Evolutionary conservation across 1,284 basidiomycete genomes (phyloP), one percentile per base, ranked within the genome.

Genomic region (Microbotryomycetes sp.): DNA sequence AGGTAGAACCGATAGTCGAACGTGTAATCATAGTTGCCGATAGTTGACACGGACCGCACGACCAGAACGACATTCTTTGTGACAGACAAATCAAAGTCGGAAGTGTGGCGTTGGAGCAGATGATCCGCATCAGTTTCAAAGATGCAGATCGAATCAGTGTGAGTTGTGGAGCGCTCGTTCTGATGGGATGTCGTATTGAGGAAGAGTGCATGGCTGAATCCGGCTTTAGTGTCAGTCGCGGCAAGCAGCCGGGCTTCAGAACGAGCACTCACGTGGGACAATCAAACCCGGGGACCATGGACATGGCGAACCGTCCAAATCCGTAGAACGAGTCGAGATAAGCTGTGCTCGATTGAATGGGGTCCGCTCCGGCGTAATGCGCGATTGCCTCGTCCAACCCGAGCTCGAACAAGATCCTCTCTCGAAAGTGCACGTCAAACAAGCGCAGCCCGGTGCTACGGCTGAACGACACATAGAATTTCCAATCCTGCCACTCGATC

Each of bases 351-450:
- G 56, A 60, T 51, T 75, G 73, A 0, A 73, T 66, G 0, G 74
- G 61, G 41, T 66, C 65, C 47, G 59, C 61, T 4, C 61, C 64
- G 7, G 59, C 63, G 26, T 70, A 70, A 50, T 65, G 60, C 2
- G 74, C 73, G 3, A 75, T 54, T 0, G 75, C 74, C 50, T 75
- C 74, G 46, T 73, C 65, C 18, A 75, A 60, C 0, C 73, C 71
- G 21, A 81, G 80, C 75, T 87, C 82, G 66, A 86, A 86, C 47
- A 86, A 78, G 55, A 87, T 80, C 15, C 83, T 74, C 67, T 85
- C 82, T 45, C 78, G 75, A 76, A 86, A 85, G 11, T 79, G 77
- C 58, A 87, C 78, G 70, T 87, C 82, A 82, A 82, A 87, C 13
- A 87, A 73, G 56, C 80, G 81, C 61, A 87, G 63, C 11, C 85